Conservation (phyloP, 768 basidiomycete genomes). For the Pleurotus pulmonarius region DNA sequence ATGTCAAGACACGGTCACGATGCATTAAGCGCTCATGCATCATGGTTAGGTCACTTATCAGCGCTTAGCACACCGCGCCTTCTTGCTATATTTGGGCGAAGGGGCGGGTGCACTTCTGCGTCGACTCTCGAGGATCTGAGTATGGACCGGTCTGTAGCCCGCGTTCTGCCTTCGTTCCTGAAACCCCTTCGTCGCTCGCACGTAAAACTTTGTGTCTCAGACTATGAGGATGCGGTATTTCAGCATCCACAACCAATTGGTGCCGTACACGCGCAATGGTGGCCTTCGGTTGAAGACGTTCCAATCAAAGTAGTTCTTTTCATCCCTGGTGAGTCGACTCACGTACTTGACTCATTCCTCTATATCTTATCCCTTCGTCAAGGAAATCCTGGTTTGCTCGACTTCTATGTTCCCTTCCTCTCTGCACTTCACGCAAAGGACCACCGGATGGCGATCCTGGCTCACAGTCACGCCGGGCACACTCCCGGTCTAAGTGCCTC, state of each 20-base stretch:
- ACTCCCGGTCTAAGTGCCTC: slow-evolving; percentile 35
- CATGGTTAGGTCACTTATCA: background rate
- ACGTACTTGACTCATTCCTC: background rate
- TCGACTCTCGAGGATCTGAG: background rate
- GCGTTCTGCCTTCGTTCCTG: slow-evolving; percentile 30
- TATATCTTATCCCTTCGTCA: background rate
- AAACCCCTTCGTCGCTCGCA: slow-evolving; percentile 7
- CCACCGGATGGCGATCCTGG: slow-evolving; percentile 47
- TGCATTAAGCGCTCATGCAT: too few species aligned
- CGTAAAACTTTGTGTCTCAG: background rate
- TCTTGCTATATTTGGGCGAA: background rate
- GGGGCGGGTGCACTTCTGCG: too few species aligned
- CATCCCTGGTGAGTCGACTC: slow-evolving; percentile 37
- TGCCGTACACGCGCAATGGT: slow-evolving; percentile 50
- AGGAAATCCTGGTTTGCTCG: slow-evolving; percentile 58
- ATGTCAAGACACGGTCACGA: background rate
- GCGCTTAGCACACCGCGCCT: background rate
- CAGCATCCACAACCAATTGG: slow-evolving; percentile 33
- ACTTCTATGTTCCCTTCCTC: slow-evolving; percentile 69
- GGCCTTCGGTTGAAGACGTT: slow-evolving; percentile 29
- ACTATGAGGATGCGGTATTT: slow-evolving; percentile 30
- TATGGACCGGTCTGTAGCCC: background rate
- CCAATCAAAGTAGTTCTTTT: slow-evolving; percentile 39
- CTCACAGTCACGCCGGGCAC: slow-evolving; percentile 64
- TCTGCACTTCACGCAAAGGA: slow-evolving; percentile 39